These are phyloP conservation scores for Chenopodium suecicum DNA, from an alignment of 148 eudicot species.

Conservation along the genomic window DNA sequence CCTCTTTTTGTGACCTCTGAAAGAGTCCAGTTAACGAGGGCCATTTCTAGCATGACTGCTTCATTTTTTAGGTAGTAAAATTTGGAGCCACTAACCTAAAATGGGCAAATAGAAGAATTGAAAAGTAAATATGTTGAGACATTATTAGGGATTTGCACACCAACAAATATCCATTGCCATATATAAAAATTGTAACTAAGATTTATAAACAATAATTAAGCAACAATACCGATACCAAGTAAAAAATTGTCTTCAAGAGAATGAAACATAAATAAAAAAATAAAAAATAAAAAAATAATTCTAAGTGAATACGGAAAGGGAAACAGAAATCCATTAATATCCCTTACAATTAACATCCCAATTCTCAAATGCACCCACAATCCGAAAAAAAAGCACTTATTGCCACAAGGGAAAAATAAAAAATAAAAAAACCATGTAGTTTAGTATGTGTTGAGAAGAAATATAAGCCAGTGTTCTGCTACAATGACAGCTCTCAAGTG, in stretches of 20 bases:
- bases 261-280: neutral
- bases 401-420: neutral
- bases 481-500: neutral
- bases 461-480: neutral
- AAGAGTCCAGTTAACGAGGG: constrained; percentile 80
- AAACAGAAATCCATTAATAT: neutral
- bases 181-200: neutral
- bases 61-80: constrained; percentile 92
- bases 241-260: neutral
- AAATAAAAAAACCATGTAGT: neutral
- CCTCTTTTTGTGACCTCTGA: constrained; percentile 75
- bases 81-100: constrained; percentile 88
- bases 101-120: constrained; percentile 5
- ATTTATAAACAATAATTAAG: neutral
- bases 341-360: neutral
- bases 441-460: neutral
- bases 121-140: neutral
- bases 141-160: neutral
- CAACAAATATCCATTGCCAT: neutral
- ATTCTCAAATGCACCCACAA: neutral
- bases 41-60: constrained; percentile 92
- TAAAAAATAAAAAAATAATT: neutral
- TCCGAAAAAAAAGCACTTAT: neutral
- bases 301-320: too few relatives aligned
- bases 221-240: neutral